Evolutionary conservation across 2,329 filamentous ascomycete genomes (phyloP).

Genomic region (Sporothrix brunneoviolacea): DNA sequence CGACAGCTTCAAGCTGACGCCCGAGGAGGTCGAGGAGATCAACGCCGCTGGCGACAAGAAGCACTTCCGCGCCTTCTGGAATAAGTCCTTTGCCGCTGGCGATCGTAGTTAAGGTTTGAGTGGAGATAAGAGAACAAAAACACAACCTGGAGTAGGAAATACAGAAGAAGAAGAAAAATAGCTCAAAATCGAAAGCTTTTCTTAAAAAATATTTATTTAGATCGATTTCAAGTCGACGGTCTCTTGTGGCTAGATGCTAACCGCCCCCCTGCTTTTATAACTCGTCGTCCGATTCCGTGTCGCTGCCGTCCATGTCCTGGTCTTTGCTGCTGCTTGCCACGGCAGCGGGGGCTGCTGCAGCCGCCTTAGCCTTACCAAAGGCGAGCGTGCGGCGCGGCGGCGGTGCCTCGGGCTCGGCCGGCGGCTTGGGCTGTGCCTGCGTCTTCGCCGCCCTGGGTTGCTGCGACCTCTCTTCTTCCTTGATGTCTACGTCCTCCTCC

Average conservation of each 20-base stretch:
- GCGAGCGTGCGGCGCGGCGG: conserved; percentile 24
- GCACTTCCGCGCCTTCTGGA: conserved; percentile 57
- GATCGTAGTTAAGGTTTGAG: conserved; percentile 34
- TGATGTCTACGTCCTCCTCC: conserved; percentile 7
- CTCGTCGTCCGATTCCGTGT: conserved; percentile 53
- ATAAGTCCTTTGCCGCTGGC: conserved; percentile 41
- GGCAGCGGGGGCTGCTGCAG: conserved; percentile 1
- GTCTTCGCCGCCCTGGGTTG: neutral
- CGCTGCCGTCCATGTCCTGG: conserved; percentile 27
- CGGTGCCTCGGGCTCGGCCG: conserved; percentile 17
- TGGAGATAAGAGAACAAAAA: too few relatives aligned
- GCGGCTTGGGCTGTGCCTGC: too few relatives aligned
- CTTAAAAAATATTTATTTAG: neutral
- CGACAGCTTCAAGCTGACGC: conserved; percentile 51
- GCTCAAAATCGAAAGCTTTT: neutral
- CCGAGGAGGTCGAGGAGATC: conserved; percentile 52
- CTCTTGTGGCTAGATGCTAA: too few relatives aligned
- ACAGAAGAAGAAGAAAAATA: neutral
- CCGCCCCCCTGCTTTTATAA: conserved; percentile 29
- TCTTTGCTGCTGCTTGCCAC: conserved; percentile 3
- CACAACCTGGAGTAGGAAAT: neutral
- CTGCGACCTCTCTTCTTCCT: neutral
- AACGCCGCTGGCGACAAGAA: conserved; percentile 49
- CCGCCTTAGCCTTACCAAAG: conserved; percentile 11
- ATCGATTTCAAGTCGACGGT: too few relatives aligned